These are phyloP conservation scores for Claviceps sp. DNA, from an alignment of 2,329 filamentous ascomycete genomes.

Conservation along the genomic window DNA sequence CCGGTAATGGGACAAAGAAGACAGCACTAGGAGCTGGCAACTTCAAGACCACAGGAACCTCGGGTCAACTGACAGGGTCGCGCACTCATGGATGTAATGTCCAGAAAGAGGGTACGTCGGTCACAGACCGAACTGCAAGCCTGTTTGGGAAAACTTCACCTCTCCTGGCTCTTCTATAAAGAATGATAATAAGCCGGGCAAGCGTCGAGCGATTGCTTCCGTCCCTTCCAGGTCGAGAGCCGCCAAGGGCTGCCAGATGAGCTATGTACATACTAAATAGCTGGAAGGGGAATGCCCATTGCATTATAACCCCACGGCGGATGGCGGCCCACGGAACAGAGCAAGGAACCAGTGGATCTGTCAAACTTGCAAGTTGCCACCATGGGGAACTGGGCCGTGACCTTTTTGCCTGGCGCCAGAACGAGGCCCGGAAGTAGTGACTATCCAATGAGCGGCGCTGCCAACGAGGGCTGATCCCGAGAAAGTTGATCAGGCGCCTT, in stretches of 20 bases:
- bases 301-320: constrained; percentile 2
- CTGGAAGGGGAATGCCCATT: background rate
- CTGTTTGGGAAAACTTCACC: constrained; percentile 5
- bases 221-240: background rate
- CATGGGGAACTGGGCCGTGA: constrained; percentile 4
- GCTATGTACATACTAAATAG: background rate
- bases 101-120: constrained; percentile 23
- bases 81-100: constrained; percentile 18
- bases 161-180: background rate
- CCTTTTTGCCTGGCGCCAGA: constrained; percentile 1
- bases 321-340: constrained; percentile 4
- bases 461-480: background rate
- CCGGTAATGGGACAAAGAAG: constrained; percentile 8
- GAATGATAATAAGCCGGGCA: constrained; percentile 1
- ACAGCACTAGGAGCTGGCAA: constrained; percentile 6
- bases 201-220: background rate
- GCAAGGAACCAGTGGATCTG: constrained; percentile 8
- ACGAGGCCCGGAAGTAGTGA: background rate
- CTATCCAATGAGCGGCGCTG: background rate
- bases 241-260: background rate
- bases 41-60: constrained; percentile 8
- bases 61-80: constrained; percentile 18
- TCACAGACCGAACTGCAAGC: constrained; percentile 10
- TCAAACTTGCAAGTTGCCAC: background rate
- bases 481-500: background rate